Base-by-base conservation (phyloP, 768 basidiomycete species). In the Podaxis carcinomalis region DNA sequence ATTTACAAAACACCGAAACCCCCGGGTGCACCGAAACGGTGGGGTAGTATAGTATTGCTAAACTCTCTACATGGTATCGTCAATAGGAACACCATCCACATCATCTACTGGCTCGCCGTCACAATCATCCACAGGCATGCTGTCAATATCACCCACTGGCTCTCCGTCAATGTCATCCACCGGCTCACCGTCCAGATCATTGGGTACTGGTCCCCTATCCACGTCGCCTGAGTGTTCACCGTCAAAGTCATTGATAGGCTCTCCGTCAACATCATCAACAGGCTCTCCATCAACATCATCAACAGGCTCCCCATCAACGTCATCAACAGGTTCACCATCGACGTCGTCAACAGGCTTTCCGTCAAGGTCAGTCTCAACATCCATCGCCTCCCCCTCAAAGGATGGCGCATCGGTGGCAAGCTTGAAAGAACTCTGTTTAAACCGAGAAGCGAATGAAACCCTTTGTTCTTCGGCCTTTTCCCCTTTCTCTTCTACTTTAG, bases 381-480 rank as follows among this genome's bases (percentile, higher is more conserved):
- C 58, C 32, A 36, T 23, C 2, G 50, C 51, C 7, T 59, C 37
- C 9, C 19, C 28, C 3, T 28, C 52, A 9, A 65, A 57, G 32
- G 70, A 62, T 2, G 67, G 39, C 6, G 64, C 71, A 1, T 66
- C 69, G 16, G 80, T 80, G 1, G 91, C 89, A 11, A 86, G 86
- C 67, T 87, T 85, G 77, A 93, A 93, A 13, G 88, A 80, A 67
- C 85, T 89, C 5, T 86, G 76, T 72, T 89, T 93, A 80, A 94
- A 94, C 40, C 84, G 83, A 23, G 86, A 86, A 3, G 81, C 69
- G 59, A 81, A 78, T 13, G 68, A 52, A 9, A 56, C 36, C 25
- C 57, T 51, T 19, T 57, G 42, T 3, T 51, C 54, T 37, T 52
- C 49, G 7, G 19, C 35, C 39, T 47, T 63, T 16, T 68, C 65